Base-by-base conservation (phyloP, 495 filamentous ascomycete species). In the Trichoderma reesei region DNA sequence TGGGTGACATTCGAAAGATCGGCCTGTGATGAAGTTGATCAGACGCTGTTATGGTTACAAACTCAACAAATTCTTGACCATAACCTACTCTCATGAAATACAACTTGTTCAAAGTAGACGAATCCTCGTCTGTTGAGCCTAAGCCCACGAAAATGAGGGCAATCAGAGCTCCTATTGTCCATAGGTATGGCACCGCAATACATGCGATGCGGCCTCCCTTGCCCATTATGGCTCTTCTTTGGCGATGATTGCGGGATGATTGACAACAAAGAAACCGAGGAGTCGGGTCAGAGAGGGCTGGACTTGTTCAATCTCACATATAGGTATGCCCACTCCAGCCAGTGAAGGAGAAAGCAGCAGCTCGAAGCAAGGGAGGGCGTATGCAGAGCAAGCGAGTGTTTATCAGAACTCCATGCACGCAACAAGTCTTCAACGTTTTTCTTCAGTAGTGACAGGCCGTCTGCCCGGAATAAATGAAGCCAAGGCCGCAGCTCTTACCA, bases 51-150 rank as follows among this genome's bases (percentile, higher is more conserved):
- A 26, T 18, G 6, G 9, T n/a, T 26, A 18, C 7, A n/a, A 48
- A 18, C 16, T 48, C 16, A 1, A 0, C 8, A 11, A 9, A 26
- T 7, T 5, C 38, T 6, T 7, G 38, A 0, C 44, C 14, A 26
- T 6, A 33, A 56, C 51, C 34, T 14, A 56, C 51, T 56, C 51
- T 56, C 51, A 56, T 56, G 34, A 56, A 56, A 36, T 33, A 56
- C 3, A 56, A 10, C 26, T 34, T 56, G 26, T 31, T 33, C 34
- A 56, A 26, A 13, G 51, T 56, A 34, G 51, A 33, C 10, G 51
- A 56, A n/a, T 56, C 51, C 0, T 5, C 20, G 18, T 56, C 51
- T 5, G 51, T 56, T 3, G 51, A 56, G 6, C 51, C 51, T 13
- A 56, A 33, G 51, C 51, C 51, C 31, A 33, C 51, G 18, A 56